phyloP scores from a whole-genome alignment of 257 asterid genomes.

The Solanum ossicruentum region DNA sequence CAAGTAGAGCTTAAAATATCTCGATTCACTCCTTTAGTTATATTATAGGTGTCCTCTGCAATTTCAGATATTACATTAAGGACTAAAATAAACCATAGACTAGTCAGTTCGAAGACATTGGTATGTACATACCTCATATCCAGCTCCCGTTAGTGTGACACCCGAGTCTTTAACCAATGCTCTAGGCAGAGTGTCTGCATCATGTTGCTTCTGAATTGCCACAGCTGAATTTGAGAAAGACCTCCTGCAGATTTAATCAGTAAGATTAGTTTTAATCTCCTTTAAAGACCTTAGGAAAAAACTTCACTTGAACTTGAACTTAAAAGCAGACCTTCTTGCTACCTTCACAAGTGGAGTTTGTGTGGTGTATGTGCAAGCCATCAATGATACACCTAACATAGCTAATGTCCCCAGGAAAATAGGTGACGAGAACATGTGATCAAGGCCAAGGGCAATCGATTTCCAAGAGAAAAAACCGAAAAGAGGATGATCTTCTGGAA shows the following conservation, averaged over 20 bases:
- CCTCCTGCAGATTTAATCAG: conserved; percentile 39
- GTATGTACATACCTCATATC: conserved; percentile 55
- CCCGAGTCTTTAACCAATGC: conserved; percentile 73
- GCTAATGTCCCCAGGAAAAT: conserved; percentile 49
- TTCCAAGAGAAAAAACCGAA: conserved; percentile 70
- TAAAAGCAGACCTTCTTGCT: conserved; percentile 72
- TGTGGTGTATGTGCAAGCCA: conserved; percentile 80
- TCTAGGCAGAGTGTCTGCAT: conserved; percentile 49
- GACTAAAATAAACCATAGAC: background rate
- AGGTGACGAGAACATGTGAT: conserved; percentile 87
- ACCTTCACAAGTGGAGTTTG: conserved; percentile 77
- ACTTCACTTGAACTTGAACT: background rate
- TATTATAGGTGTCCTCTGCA: background rate
- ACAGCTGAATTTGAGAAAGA: conserved; percentile 64
- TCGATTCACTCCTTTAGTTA: background rate
- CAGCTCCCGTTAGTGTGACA: conserved; percentile 59
- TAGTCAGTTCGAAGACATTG: background rate
- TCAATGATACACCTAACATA: conserved; percentile 77
- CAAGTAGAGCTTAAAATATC: background rate
- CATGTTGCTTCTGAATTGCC: conserved; percentile 58
- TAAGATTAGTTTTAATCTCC: background rate
- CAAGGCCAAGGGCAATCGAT: conserved; percentile 74
- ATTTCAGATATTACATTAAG: background rate
- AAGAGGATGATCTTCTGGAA: conserved; percentile 57
- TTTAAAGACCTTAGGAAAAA: background rate